Evolutionary conservation across 2,329 filamentous ascomycete species (phyloP), one percentile per base, ranked within the genome.

Genomic region (Ophiognomonia clavigignenti-juglandacearum): DNA sequence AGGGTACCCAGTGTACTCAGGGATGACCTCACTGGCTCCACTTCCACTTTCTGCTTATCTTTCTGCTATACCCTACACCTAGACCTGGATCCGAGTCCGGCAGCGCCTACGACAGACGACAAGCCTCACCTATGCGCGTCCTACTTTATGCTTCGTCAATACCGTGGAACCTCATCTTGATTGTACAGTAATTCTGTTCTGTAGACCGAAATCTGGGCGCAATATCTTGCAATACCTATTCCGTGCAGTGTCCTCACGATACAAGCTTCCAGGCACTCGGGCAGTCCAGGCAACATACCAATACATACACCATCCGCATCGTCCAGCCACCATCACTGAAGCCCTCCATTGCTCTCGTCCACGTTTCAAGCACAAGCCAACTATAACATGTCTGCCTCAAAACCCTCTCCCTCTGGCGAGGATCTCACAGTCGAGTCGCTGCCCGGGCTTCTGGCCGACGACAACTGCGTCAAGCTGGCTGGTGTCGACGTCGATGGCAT

Each of bases 401-500:
- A 51, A 62, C 50, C 46, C 37, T 45, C 42, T 8, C 50, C 50
- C 26, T 27, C 45, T 31, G 23, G 42, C 18, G 40, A 48, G 20
- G 41, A 51, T 29, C 42, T 87, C 56, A 90, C 85, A 20, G 64
- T 75, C 54, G 78, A 84, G 42, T 74, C 79, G 53, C 75, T 95
- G 48, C 75, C 83, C 19, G 64, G 76, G 46, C 67, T 92, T 43
- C 82, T 93, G 52, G 71, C 78, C 54, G 59, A 84, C 61, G 90
- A 96, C 66, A 76, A 70, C 42, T 83, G 85, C 60, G 86, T 96
- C 68, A 96, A 96, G 67, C 78, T 96, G 34, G 90, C 88, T 9
- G 91, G 90, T 34, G 69, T 93, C 52, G 90, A 96, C 63, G 85
- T 91, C 48, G 90, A 96, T 62, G 90, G 90, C 54, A 81, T 89